Evolutionary conservation across 345 rosid genomes (phyloP).

Genomic region (Ceriops decandra): DNA sequence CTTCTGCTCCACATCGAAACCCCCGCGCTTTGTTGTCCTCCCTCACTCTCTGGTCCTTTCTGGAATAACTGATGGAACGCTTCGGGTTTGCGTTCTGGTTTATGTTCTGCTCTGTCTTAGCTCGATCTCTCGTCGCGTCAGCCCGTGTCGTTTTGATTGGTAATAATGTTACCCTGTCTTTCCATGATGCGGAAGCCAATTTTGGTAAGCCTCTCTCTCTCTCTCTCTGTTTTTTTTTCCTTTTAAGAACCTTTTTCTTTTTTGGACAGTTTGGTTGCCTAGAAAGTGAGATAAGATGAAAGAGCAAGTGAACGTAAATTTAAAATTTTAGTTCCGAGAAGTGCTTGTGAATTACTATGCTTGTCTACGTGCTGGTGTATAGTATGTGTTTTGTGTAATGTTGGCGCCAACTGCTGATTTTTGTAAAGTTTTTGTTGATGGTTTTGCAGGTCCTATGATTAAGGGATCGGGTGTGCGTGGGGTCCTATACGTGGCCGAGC

Average conservation of each 20-base stretch:
- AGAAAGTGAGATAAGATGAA: neutral
- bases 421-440: neutral
- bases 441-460: conserved; percentile 58
- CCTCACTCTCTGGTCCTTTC: too few species aligned
- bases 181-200: conserved; percentile 75
- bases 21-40: conserved; percentile 18
- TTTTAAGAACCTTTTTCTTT: too few species aligned
- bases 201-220: conserved; percentile 49
- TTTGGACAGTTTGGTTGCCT: conserved; percentile 9
- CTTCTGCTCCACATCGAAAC: conserved; percentile 30
- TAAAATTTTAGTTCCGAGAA: neutral
- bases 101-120: conserved; percentile 31
- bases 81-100: conserved; percentile 15
- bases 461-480: conserved; percentile 71
- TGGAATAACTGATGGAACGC: neutral
- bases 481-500: conserved; percentile 53
- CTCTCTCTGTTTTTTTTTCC: too few species aligned
- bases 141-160: conserved; percentile 62
- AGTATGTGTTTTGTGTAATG: neutral
- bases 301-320: too few species aligned
- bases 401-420: neutral
- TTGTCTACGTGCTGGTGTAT: neutral
- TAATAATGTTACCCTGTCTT: conserved; percentile 56
- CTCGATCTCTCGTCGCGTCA: conserved; percentile 35
- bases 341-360: neutral